Evolutionary conservation across 169 alveolate species (phyloP).

Genomic region (Plasmodium falciparum): DNA sequence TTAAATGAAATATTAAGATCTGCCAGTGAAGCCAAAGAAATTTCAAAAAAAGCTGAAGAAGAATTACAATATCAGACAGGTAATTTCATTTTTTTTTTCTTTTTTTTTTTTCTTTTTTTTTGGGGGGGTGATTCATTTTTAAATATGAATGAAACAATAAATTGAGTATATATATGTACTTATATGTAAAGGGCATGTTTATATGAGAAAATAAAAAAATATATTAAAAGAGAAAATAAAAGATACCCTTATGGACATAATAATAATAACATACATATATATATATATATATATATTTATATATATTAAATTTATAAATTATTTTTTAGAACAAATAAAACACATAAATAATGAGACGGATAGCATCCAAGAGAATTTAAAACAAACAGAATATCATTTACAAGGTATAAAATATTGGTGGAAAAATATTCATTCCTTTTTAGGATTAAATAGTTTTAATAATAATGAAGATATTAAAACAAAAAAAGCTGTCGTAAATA

Average conservation of each 20-base stretch:
- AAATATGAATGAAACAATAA: too few relatives aligned
- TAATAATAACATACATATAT: neutral
- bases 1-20: conserved; percentile 76
- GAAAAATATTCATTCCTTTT: conserved; percentile 63
- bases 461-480: conserved; percentile 49
- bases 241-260: neutral
- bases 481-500: neutral
- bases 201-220: neutral
- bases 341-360: conserved; percentile 69
- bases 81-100: neutral
- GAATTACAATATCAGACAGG: conserved; percentile 77
- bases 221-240: neutral
- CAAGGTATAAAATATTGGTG: conserved; percentile 76
- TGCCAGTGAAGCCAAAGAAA: conserved; percentile 73
- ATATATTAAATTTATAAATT: conserved; percentile 11
- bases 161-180: too few relatives aligned
- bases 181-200: neutral
- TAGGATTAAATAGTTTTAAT: conserved; percentile 41
- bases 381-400: conserved; percentile 72
- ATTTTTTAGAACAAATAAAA: conserved; percentile 67
- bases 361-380: conserved; percentile 44
- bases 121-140: too few relatives aligned
- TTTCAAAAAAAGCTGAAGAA: conserved; percentile 76
- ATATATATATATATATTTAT: neutral
- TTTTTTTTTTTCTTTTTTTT: too few relatives aligned